These are phyloP conservation scores for Bryoglossum gracile DNA, from an alignment of 495 filamentous ascomycete genomes.

Conservation along the genomic window DNA sequence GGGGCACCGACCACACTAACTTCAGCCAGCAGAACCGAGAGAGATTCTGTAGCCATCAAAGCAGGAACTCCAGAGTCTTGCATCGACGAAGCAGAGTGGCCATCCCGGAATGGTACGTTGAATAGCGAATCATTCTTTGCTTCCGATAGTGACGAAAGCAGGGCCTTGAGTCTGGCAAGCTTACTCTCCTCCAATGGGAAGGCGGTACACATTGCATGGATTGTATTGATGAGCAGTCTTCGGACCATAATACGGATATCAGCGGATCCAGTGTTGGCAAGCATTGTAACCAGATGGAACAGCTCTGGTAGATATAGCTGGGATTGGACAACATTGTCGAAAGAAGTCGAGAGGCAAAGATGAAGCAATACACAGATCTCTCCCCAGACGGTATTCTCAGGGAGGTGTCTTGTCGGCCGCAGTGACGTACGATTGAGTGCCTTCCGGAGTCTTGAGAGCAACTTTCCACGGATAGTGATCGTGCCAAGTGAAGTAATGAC, in stretches of 20 bases:
- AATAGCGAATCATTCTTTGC: constrained; percentile 36
- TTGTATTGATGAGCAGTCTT: constrained; percentile 52
- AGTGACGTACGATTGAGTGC: constrained; percentile 55
- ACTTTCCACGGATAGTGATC: constrained; percentile 51
- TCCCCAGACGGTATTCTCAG: constrained; percentile 56
- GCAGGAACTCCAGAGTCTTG: constrained; percentile 39
- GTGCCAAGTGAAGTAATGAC: constrained; percentile 53
- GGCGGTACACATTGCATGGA: constrained; percentile 58
- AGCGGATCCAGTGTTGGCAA: constrained; percentile 52
- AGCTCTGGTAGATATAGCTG: constrained; percentile 58
- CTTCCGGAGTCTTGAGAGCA: constrained; percentile 54
- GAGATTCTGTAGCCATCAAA: constrained; percentile 43
- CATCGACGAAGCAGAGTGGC: constrained; percentile 38
- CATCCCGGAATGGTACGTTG: constrained; percentile 31
- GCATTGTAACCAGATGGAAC: constrained; percentile 61
- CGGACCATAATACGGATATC: constrained; percentile 49
- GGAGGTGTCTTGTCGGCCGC: constrained; percentile 50
- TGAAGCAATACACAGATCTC: constrained; percentile 57
- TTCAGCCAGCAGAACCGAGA: constrained; percentile 50
- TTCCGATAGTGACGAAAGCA: constrained; percentile 49
- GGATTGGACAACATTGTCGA: constrained; percentile 55
- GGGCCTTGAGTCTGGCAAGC: constrained; percentile 43
- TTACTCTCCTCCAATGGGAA: constrained; percentile 49
- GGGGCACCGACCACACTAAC: constrained; percentile 55
- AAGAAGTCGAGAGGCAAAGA: constrained; percentile 55